Percentiles rank a stretch among this genome's conserved stretches.
Conservation (phyloP, 2,329 filamentous ascomycete species). For the Apiospora marii region DNA sequence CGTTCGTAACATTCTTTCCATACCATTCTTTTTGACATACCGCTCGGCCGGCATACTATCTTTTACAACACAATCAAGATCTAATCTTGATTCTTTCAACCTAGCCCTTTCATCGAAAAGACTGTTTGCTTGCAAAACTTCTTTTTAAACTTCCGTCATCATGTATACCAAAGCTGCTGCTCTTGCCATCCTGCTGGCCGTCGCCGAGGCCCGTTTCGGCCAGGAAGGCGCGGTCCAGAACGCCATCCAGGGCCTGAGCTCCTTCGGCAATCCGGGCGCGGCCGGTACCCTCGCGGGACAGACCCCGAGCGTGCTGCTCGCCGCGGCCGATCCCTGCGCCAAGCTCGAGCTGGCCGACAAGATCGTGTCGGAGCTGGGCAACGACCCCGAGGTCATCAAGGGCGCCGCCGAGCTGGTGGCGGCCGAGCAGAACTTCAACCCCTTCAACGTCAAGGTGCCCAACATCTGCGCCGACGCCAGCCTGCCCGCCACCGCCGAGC, state of each 20-base stretch:
- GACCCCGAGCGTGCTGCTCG: slow-evolving; percentile 69
- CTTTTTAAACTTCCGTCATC: slow-evolving; percentile 28
- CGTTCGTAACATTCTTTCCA: slow-evolving; percentile 43
- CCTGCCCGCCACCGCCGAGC: slow-evolving; percentile 66
- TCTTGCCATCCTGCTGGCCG: slow-evolving; percentile 51
- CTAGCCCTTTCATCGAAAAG: slow-evolving; percentile 8
- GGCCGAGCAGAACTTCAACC: slow-evolving; percentile 79
- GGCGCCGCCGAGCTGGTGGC: slow-evolving; percentile 70
- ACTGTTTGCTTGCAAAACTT: slow-evolving; percentile 22
- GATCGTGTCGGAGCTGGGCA: slow-evolving; percentile 68
- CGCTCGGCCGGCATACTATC: slow-evolving; percentile 41
- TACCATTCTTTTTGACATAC: slow-evolving; percentile 37
- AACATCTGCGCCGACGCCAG: slow-evolving; percentile 70
- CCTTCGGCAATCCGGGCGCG: slow-evolving; percentile 64
- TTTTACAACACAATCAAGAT: background rate
- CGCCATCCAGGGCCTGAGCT: slow-evolving; percentile 60
- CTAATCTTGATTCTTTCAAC: slow-evolving; percentile 7
- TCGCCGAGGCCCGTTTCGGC: slow-evolving; percentile 64
- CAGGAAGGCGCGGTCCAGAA: slow-evolving; percentile 68
- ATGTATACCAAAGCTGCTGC: slow-evolving; percentile 54
- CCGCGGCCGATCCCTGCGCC: slow-evolving; percentile 69
- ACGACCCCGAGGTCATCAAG: slow-evolving; percentile 64
- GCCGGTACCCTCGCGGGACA: slow-evolving; percentile 70
- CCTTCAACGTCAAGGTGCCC: slow-evolving; percentile 65
- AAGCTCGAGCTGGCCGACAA: slow-evolving; percentile 72